These are phyloP conservation scores for Dryas alaskensis DNA, from an alignment of 306 rosid genomes.

Conservation along the genomic window DNA sequence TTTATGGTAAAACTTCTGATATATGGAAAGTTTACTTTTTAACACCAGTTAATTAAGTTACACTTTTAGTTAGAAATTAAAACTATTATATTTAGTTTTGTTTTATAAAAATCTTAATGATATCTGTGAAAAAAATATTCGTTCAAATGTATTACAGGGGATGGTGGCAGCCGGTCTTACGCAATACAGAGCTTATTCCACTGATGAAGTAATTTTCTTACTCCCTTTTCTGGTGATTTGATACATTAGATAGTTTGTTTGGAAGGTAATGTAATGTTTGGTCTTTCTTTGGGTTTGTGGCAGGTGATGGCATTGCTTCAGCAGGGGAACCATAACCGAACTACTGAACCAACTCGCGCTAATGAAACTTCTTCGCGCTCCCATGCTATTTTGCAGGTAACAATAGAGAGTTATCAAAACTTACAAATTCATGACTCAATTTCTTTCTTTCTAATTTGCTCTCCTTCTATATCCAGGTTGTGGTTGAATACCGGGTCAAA, in stretches of 20 bases:
- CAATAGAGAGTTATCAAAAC: background rate
- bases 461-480: slow-evolving; percentile 50
- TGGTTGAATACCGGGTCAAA: slow-evolving; percentile 73
- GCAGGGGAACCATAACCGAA: slow-evolving; percentile 87
- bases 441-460: background rate
- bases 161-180: slow-evolving; percentile 94
- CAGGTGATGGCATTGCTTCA: slow-evolving; percentile 98
- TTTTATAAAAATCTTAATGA: slow-evolving; percentile 1
- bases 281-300: slow-evolving; percentile 27
- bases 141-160: slow-evolving; percentile 49
- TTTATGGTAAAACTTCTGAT: background rate
- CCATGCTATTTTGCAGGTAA: slow-evolving; percentile 96
- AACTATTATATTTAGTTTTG: background rate
- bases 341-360: slow-evolving; percentile 94
- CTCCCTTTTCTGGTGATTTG: background rate
- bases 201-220: slow-evolving; percentile 71
- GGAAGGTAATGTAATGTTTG: slow-evolving; percentile 10
- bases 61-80: background rate
- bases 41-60: background rate
- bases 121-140: slow-evolving; percentile 13
- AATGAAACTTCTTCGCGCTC: slow-evolving; percentile 97
- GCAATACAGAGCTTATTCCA: slow-evolving; percentile 92
- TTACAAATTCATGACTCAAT: background rate
- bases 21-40: background rate
- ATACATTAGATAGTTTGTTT: background rate